Base-by-base conservation (phyloP, 176 grass and related monocot species). In the Lolium perenne region DNA sequence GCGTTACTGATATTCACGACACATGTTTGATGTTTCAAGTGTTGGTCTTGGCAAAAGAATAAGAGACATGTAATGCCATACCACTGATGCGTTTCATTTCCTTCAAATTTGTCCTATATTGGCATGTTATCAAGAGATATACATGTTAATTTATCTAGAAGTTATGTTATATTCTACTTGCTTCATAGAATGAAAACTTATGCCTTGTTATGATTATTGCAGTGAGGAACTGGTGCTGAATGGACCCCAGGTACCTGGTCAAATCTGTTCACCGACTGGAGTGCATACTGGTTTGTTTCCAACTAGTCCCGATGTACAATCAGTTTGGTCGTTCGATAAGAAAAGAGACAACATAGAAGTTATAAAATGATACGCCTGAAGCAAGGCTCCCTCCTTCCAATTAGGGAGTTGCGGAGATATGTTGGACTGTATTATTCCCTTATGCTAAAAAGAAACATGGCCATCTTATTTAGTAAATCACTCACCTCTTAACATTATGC, bases 291-390 rank as follows among this genome's bases (percentile, higher is more conserved):
- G 85, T 2, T 76, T 76, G 35, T 76, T 76, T 54, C 89, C 93
- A 38, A 56, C 86, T 17, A 90, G 88, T 85, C 85, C 90, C 22
- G 91, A 90, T 86, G 81, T 89, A 80, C 90, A 94, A 76, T 92
- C 95, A 63, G 74, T 92, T 25, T 98, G 93, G 93, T 94, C 91
- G 11, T 92, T 94, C 82, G 83, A 93, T 91, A 70, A 95, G 25
- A 91, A 89, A 86, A 47, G 88, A 89, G 49, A 86, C 85, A 22
- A 59, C 85, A 86, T 92, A 86, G 87, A 85, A 77, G 49, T 76
- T 57, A 84, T 87, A 86, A 54, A 77, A 82, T 16, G 38, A 77
- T 82, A 51, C 21, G 57, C 83, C 11, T 38, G 49, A 56, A 81
- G 58, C 85, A 91, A 84, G 80, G 62, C 83, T 86, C 88, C 50